These are phyloP conservation scores for Backusella australiensis DNA, from an alignment of 192 early-diverging fungal genomes.

Conservation along the genomic window DNA sequence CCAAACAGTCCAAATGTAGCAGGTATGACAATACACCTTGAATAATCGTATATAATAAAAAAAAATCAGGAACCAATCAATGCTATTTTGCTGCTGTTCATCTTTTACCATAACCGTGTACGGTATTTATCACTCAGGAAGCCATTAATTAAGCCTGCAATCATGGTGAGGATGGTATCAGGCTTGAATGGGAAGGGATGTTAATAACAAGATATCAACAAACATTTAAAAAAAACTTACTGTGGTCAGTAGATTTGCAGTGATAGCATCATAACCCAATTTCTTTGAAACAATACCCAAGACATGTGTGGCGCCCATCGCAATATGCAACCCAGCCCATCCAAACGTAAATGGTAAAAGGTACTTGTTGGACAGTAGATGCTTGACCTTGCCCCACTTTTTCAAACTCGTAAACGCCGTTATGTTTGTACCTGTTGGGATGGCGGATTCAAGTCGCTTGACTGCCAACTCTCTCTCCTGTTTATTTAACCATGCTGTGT, in stretches of 20 bases:
- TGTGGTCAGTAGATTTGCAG: constrained; percentile 32
- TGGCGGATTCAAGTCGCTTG: background rate
- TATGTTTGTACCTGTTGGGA: background rate
- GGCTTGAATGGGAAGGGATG: constrained; percentile 6
- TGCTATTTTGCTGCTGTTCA: no score
- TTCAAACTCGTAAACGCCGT: background rate
- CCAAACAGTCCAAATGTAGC: constrained; percentile 28
- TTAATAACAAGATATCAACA: background rate
- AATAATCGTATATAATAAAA: background rate
- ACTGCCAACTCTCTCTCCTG: constrained; percentile 9
- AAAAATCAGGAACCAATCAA: background rate
- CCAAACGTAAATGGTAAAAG: constrained; percentile 31
- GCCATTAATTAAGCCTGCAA: constrained; percentile 24
- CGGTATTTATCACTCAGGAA: constrained; percentile 33
- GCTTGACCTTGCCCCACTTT: background rate
- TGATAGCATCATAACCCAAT: constrained; percentile 34
- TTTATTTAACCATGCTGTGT: constrained; percentile 30
- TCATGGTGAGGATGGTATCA: constrained; percentile 35
- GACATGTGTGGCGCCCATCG: constrained; percentile 26
- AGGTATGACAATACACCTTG: constrained; percentile 34
- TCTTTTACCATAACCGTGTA: constrained; percentile 29
- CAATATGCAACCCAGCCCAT: constrained; percentile 32
- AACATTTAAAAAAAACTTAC: constrained; percentile 10
- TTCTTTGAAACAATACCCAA: constrained; percentile 38
- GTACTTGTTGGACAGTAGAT: constrained; percentile 20